These are phyloP conservation scores for Fusarium denticulatum DNA, from an alignment of 2,329 filamentous ascomycete species.

Conservation along the genomic window DNA sequence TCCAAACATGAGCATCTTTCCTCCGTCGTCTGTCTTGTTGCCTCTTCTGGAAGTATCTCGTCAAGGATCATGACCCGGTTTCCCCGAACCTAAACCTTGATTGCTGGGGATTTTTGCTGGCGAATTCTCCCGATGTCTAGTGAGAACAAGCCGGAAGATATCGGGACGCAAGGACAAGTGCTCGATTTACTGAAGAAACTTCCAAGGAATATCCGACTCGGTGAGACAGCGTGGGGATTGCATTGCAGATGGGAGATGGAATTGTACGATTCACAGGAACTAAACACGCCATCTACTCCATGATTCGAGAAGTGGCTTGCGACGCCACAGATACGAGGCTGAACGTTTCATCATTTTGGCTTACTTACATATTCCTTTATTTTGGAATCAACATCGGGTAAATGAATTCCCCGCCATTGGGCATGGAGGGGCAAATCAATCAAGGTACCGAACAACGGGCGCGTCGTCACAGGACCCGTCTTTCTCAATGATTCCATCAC, in stretches of 20 bases:
- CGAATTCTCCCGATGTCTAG: slow-evolving; percentile 6
- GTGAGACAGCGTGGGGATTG: slow-evolving; percentile 24
- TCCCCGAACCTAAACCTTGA: slow-evolving; percentile 25
- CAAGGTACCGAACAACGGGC: slow-evolving; percentile 26
- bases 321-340: background rate
- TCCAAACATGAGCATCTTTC: background rate
- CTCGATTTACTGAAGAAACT: slow-evolving; percentile 11
- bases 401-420: slow-evolving; percentile 27
- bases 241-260: slow-evolving; percentile 22
- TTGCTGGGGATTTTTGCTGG: slow-evolving; percentile 3
- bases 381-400: slow-evolving; percentile 3
- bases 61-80: slow-evolving; percentile 18
- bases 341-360: background rate
- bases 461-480: slow-evolving; percentile 36
- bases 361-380: slow-evolving; percentile 11
- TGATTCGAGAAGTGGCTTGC: slow-evolving; percentile 18
- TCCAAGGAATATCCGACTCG: slow-evolving; percentile 13
- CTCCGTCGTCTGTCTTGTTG: slow-evolving; percentile 12
- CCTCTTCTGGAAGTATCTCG: slow-evolving; percentile 5
- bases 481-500: slow-evolving; percentile 21
- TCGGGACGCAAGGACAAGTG: slow-evolving; percentile 2
- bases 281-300: slow-evolving; percentile 35
- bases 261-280: slow-evolving; percentile 36
- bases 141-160: slow-evolving; percentile 2
- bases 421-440: slow-evolving; percentile 36